Evolutionary conservation across 805 yeast genomes (phyloP).

Genomic region (Pichia insulana): DNA sequence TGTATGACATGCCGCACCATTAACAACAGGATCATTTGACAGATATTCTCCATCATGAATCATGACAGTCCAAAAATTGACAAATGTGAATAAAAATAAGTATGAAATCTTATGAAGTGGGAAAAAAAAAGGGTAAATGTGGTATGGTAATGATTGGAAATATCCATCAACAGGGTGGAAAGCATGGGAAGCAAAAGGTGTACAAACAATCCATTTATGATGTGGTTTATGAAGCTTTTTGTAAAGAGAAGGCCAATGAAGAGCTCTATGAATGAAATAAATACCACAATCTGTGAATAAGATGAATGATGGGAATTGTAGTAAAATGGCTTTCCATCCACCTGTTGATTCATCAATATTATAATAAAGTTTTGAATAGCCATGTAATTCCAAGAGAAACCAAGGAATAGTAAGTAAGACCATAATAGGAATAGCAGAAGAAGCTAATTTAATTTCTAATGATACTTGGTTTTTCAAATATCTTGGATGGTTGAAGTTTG

Average conservation of each 20-base stretch:
- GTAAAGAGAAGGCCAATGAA: conserved; percentile 90
- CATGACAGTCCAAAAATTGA: conserved; percentile 97
- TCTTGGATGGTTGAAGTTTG: conserved; percentile 91
- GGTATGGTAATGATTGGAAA: conserved; percentile 88
- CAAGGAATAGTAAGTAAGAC: conserved; percentile 82
- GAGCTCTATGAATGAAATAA: conserved; percentile 82
- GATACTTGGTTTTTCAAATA: conserved; percentile 89
- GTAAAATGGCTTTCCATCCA: conserved; percentile 53
- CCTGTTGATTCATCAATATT: conserved; percentile 53
- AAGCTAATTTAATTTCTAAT: conserved; percentile 72
- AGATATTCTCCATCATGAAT: conserved; percentile 96
- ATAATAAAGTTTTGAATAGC: conserved; percentile 73
- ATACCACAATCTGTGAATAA: conserved; percentile 93
- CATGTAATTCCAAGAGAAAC: conserved; percentile 76
- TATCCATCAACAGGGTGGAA: conserved; percentile 98
- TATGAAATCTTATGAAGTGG: conserved; percentile 87
- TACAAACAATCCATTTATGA: conserved; percentile 98
- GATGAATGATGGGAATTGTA: conserved; percentile 71
- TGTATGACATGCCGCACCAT: conserved; percentile 98
- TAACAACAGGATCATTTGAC: conserved; percentile 86
- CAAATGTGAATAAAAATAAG: conserved; percentile 75
- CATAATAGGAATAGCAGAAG: conserved; percentile 83
- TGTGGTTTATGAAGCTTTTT: conserved; percentile 90
- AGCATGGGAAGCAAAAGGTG: conserved; percentile 97
- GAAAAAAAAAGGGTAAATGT: conserved; percentile 81